These are phyloP conservation scores for Phytophthora tubulina DNA, from an alignment of 352 stramenopile species.

Conservation along the genomic window DNA sequence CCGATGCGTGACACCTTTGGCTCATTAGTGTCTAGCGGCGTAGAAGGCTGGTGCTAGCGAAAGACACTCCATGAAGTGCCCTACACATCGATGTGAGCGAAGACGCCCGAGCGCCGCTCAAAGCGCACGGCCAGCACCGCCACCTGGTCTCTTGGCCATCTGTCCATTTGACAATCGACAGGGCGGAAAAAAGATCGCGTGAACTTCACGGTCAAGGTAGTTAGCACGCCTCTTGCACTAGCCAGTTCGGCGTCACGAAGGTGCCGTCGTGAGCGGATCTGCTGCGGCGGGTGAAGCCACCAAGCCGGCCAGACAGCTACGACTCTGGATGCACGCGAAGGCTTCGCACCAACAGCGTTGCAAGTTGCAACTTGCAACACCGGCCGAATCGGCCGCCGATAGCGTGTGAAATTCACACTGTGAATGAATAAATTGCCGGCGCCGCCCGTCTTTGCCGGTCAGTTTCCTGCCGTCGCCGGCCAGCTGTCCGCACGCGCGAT, in stretches of 20 bases:
- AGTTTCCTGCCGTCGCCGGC: conserved; percentile 19
- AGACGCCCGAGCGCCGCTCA: conserved; percentile 2
- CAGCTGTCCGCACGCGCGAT: conserved; percentile 24
- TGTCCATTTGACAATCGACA: conserved; percentile 22
- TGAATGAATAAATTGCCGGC: neutral
- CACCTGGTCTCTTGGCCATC: conserved; percentile 22
- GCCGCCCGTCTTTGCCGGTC: conserved; percentile 9
- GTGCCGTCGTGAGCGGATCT: neutral
- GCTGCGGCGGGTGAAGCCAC: conserved; percentile 6
- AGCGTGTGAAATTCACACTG: neutral
- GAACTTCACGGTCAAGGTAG: neutral
- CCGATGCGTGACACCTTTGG: conserved; percentile 14
- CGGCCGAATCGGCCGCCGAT: neutral
- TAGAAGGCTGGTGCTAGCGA: conserved; percentile 26
- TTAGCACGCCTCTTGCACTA: conserved; percentile 16
- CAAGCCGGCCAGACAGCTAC: neutral
- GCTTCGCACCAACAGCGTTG: neutral
- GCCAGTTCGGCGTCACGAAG: conserved; percentile 36
- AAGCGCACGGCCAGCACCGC: conserved; percentile 23
- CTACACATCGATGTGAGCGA: conserved; percentile 36
- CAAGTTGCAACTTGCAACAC: neutral
- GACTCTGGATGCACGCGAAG: neutral
- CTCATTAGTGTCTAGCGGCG: conserved; percentile 1
- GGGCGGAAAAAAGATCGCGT: conserved; percentile 12
- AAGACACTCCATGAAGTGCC: conserved; percentile 43